These are phyloP conservation scores for Kluyveromyces sp. DNA, from an alignment of 1,139 yeast species.

Conservation along the genomic window DNA sequence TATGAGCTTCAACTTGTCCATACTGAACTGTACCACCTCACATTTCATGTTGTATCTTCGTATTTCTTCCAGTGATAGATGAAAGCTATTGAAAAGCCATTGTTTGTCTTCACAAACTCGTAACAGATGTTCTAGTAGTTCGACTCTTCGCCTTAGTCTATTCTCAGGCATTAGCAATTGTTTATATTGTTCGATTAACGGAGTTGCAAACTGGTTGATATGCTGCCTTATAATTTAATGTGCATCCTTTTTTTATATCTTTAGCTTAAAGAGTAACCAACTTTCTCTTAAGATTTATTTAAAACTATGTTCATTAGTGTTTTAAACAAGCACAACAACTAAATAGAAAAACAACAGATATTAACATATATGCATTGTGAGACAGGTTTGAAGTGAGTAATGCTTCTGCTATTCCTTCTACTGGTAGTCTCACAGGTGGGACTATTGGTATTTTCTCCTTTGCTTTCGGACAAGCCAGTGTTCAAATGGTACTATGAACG, in stretches of 20 bases:
- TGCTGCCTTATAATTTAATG: too few species aligned
- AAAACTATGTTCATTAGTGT: too few species aligned
- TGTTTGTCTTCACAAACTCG: conserved; percentile 8
- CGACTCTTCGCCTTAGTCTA: background rate
- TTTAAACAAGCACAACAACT: too few species aligned
- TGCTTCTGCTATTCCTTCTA: conserved; percentile 3
- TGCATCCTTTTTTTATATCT: too few species aligned
- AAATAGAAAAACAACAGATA: too few species aligned
- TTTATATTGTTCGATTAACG: too few species aligned
- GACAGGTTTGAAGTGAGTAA: background rate
- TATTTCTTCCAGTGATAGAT: conserved; percentile 4
- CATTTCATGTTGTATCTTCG: conserved; percentile 7
- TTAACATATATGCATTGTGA: too few species aligned
- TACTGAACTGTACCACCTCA: conserved; percentile 4
- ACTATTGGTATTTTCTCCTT: conserved; percentile 23
- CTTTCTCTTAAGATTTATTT: too few species aligned
- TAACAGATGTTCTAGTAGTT: conserved; percentile 8
- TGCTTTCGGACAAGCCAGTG: conserved; percentile 13
- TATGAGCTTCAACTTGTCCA: conserved; percentile 7
- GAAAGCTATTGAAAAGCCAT: conserved; percentile 8
- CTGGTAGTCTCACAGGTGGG: conserved; percentile 15
- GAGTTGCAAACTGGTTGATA: too few species aligned
- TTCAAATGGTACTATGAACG: conserved; percentile 20
- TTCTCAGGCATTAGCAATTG: background rate
- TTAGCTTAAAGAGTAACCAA: too few species aligned